These are phyloP conservation scores for Botrytis aclada DNA, from an alignment of 2,329 filamentous ascomycete species.

Conservation along the genomic window DNA sequence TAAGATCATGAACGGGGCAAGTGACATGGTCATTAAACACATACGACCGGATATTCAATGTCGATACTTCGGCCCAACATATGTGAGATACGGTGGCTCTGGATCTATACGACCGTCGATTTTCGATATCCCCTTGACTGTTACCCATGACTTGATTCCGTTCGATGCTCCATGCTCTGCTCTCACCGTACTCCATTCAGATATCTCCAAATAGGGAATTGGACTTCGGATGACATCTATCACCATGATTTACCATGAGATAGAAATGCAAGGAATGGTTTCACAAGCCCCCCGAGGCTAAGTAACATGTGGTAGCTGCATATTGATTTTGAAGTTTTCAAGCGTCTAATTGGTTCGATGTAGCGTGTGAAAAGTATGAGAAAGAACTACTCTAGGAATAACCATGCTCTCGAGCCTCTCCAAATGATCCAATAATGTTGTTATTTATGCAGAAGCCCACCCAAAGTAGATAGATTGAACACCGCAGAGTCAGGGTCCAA, in stretches of 20 bases:
- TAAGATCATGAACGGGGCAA: constrained; percentile 1
- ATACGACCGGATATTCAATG: background rate
- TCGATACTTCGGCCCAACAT: constrained; percentile 7
- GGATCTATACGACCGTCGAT: background rate
- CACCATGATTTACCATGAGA: background rate
- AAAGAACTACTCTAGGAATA: background rate
- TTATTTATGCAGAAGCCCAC: constrained; percentile 3
- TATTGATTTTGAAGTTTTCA: background rate
- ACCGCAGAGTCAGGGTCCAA: constrained; percentile 11
- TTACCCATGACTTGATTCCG: background rate
- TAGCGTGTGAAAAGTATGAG: background rate
- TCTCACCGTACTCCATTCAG: background rate
- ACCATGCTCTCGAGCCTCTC: constrained; percentile 4
- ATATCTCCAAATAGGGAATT: background rate
- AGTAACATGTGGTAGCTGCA: background rate
- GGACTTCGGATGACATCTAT: constrained; percentile 9
- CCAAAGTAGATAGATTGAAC: background rate
- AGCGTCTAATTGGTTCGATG: background rate
- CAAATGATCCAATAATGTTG: background rate
- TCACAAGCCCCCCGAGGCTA: background rate
- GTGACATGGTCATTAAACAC: constrained; percentile 8
- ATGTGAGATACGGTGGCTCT: background rate
- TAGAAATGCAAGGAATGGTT: background rate
- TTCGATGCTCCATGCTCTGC: background rate
- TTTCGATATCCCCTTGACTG: background rate